Conservation (phyloP, 345 rosid species). For the Eucalyptus tenuipes region DNA sequence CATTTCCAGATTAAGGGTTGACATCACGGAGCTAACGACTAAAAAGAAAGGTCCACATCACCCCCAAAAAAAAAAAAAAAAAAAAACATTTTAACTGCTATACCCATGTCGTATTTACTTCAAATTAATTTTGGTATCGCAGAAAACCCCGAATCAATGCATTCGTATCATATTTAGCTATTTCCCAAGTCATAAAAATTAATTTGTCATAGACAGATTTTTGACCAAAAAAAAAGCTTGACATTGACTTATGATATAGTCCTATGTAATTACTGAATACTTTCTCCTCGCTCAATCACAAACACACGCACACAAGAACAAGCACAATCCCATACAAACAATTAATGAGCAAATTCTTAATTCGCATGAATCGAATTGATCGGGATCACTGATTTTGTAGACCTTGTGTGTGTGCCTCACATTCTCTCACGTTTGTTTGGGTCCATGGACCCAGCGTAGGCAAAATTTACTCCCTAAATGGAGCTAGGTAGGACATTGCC, state of each 20-base stretch:
- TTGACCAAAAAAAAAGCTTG: background rate
- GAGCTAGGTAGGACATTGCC: background rate
- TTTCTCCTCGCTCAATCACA: background rate
- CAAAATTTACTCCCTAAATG: background rate
- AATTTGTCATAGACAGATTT: background rate
- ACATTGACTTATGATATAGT: background rate
- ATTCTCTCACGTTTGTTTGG: background rate
- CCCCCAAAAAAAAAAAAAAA: too few relatives aligned
- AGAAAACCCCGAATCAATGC: rapidly evolving
- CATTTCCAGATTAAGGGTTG: background rate
- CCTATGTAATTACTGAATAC: rapidly evolving
- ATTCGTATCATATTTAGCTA: rapidly evolving
- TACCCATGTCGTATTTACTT: background rate
- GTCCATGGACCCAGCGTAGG: background rate
- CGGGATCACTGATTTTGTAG: rapidly evolving
- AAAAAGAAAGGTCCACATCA: too few relatives aligned
- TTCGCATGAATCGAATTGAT: background rate
- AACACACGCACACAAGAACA: rapidly evolving
- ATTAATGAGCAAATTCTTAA: background rate
- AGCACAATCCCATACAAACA: rapidly evolving
- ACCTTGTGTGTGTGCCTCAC: background rate
- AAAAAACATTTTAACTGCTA: too few relatives aligned
- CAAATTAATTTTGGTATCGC: background rate
- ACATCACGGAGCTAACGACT: background rate
- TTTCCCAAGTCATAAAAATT: background rate